phyloP scores from a whole-genome alignment of 176 grass and related monocot genomes.

The Zizania latifolia region DNA sequence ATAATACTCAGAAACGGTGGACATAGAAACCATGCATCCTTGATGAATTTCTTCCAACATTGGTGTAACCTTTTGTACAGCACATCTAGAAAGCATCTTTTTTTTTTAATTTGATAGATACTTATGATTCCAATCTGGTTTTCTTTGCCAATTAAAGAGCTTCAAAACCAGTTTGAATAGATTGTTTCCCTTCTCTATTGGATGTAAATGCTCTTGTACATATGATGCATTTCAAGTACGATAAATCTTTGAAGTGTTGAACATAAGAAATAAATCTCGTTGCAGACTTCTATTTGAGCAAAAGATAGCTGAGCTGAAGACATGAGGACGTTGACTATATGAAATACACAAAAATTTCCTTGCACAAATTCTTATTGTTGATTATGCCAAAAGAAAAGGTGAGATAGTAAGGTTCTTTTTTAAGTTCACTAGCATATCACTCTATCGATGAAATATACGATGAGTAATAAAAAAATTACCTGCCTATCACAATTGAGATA shows the following conservation, averaged over 20 bases:
- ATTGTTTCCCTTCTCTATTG: not conserved
- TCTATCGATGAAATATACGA: too few species aligned
- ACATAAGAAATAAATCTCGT: not conserved
- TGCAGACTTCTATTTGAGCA: not conserved
- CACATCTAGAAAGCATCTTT: not conserved
- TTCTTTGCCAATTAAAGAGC: constrained; percentile 1
- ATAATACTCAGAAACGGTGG: constrained; percentile 33
- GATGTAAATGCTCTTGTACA: constrained; percentile 32
- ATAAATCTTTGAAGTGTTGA: not conserved
- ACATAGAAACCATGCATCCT: constrained; percentile 27
- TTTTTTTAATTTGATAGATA: not conserved
- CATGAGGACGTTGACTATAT: not conserved
- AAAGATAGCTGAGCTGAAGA: not conserved
- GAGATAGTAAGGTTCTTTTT: not conserved
- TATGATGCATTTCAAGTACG: not conserved
- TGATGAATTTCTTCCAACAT: not conserved
- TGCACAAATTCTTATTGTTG: not conserved
- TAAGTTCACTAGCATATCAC: not conserved
- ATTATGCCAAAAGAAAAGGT: not conserved
- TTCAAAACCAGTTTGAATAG: not conserved
- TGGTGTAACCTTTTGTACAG: constrained; percentile 32
- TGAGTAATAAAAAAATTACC: not conserved
- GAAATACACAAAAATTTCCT: not conserved
- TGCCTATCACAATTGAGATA: too few species aligned
- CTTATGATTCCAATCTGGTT: not conserved